Evolutionary conservation across 148 eudicot species (phyloP).

Genomic region (Persicaria tinctoria): DNA sequence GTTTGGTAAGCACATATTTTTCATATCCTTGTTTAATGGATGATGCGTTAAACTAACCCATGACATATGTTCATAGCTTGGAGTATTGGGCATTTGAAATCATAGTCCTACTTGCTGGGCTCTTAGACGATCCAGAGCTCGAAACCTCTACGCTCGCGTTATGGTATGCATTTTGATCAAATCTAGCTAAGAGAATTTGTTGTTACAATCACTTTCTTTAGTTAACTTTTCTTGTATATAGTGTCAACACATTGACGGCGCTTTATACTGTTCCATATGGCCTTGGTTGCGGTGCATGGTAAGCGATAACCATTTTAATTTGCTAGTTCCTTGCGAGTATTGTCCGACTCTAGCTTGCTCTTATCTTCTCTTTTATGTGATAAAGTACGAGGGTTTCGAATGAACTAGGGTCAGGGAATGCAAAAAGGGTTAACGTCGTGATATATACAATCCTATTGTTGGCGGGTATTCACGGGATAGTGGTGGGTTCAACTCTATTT

Average conservation of each 20-base stretch:
- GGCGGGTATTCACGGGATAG: conserved; percentile 12
- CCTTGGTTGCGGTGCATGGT: conserved; percentile 21
- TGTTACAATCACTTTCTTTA: neutral
- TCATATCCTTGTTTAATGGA: neutral
- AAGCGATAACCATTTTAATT: neutral
- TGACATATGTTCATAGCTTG: conserved; percentile 14
- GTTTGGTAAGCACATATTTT: conserved; percentile 26
- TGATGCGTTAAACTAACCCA: neutral
- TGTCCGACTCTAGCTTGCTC: neutral
- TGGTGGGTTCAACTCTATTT: conserved; percentile 14
- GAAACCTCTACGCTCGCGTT: conserved; percentile 26
- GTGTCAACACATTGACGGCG: conserved; percentile 9
- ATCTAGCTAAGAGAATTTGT: neutral
- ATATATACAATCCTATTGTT: neutral
- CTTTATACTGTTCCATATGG: conserved; percentile 12
- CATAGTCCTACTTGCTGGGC: conserved; percentile 26
- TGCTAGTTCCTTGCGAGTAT: neutral
- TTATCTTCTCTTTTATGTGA: neutral
- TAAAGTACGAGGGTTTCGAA: conserved; percentile 20
- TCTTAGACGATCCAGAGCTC: conserved; percentile 29
- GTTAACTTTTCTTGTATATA: neutral
- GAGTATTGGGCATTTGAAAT: conserved; percentile 36
- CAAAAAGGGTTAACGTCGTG: neutral
- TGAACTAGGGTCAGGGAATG: conserved; percentile 18
- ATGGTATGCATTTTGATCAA: conserved; percentile 15